Conservation (phyloP, 768 basidiomycete genomes). For the Phaeolepiota aurea region DNA sequence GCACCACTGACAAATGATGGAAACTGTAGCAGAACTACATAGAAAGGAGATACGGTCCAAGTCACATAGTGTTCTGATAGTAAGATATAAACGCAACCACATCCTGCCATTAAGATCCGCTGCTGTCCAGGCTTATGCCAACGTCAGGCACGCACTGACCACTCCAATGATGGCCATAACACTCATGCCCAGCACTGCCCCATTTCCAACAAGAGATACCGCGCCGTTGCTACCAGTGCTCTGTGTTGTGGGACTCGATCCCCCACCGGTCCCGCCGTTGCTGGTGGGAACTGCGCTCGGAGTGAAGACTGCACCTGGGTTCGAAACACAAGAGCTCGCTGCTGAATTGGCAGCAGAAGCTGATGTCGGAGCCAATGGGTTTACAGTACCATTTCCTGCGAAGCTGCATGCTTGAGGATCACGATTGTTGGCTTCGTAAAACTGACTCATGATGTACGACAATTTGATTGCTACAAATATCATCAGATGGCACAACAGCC, state of each 20-base stretch:
- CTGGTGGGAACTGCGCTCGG: slow-evolving; percentile 36
- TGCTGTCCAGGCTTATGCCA: slow-evolving; percentile 23
- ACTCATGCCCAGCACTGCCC: slow-evolving; percentile 27
- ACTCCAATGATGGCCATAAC: slow-evolving; percentile 24
- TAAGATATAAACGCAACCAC: too few relatives aligned
- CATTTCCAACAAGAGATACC: slow-evolving; percentile 15
- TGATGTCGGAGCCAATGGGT: slow-evolving; percentile 40
- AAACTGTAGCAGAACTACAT: slow-evolving; percentile 1
- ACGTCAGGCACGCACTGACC: slow-evolving; percentile 34
- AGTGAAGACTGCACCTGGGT: slow-evolving; percentile 52
- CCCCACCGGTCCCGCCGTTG: slow-evolving; percentile 13
- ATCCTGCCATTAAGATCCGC: too few relatives aligned
- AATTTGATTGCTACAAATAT: slow-evolving; percentile 55
- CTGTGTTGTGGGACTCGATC: slow-evolving; percentile 6
- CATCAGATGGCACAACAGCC: slow-evolving; percentile 4
- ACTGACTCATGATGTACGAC: slow-evolving; percentile 76
- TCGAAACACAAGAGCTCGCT: slow-evolving; percentile 60
- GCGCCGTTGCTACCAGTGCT: slow-evolving; percentile 14
- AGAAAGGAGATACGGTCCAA: too few relatives aligned
- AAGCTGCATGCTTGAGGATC: slow-evolving; percentile 67
- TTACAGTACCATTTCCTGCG: slow-evolving; percentile 76
- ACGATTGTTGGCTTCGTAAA: slow-evolving; percentile 57
- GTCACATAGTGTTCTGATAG: too few relatives aligned
- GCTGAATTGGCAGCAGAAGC: slow-evolving; percentile 43
- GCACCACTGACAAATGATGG: neutral